Base-by-base conservation (phyloP, 495 filamentous ascomycete genomes). In the Recurvomyces mirabilis region DNA sequence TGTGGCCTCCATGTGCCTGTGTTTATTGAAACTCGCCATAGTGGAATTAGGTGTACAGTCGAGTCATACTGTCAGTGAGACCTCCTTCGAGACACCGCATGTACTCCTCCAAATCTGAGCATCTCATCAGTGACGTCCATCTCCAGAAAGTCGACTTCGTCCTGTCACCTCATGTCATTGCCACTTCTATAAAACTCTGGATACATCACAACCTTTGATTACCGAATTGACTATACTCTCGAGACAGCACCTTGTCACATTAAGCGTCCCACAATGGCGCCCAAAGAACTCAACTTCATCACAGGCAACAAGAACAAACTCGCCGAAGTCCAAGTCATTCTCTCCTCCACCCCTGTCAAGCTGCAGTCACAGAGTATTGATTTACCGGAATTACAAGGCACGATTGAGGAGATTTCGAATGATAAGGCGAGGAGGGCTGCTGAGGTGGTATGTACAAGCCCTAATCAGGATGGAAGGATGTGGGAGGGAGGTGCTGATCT, bases 271-370 rank as follows among this genome's bases (percentile, higher is more conserved):
- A 29, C 26, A 7, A 50, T 50, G 47, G 40, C 47, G 15, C 51
- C 51, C 32, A 61, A 58, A 43, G 42, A 67, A 22, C 64, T 98
- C 26, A 85, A 94, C 68, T 98, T 98, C 70, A 94, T 98, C 55
- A 98, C 93, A 2, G 82, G 89, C 52, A 98, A 98, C 68, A 72
- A 75, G 52, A 93, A 93, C 68, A 98, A 98, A 66, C 74, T 98
- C 38, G 60, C 61, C 45, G 91, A 98, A 65, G 85, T 93, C 51
- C 74, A 79, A 58, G 79, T 82, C 11, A 95, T 98, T 55, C 72
- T 98, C 14, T 78, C 78, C 43, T 73, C 72, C 42, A 71, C 76
- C 22, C 12, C 28, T 2, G 79, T 93, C 51, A 66, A 81, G 31
- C 68, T 98, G 36, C 68, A 76, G 41, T 91, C 65, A 65, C 78